Base-by-base conservation (phyloP, 768 basidiomycete species). In the Lepiota brunneoincarnata region DNA sequence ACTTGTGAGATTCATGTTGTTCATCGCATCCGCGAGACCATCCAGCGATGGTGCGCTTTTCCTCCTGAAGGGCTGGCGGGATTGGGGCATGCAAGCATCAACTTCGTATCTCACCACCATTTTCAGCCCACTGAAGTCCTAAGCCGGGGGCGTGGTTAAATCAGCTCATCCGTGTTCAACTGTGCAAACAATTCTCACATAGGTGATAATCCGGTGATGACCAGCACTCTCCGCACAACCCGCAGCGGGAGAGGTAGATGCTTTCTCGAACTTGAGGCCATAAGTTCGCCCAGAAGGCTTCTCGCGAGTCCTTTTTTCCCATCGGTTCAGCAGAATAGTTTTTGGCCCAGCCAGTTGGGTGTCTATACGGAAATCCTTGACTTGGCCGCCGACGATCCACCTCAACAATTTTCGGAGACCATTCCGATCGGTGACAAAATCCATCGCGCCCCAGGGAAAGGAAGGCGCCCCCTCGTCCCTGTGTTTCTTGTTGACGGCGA, bases 351-450 rank as follows among this genome's bases (percentile, higher is more conserved):
- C 77, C 15, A 88, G 70, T 63, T 91, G 82, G 3, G 83, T 56
- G 52, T 92, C 87, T 57, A 92, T 87, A 17, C 89, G 72, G 61
- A 91, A 92, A 50, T 81, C 77, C 9, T 65, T 68, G 2, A 56
- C 58, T 11, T 68, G 62, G 9, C 67, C 68, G 21, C 67, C 71
- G 15, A 62, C 64, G n/a, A 78, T 72, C 83, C 82, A 87, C 21
- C 82, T 73, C 18, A 83, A 61, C 37, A 90, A 68, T 64, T 86
- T 87, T 21, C 87, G 76, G 15, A 89, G 68, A 21, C 72, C 74
- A 60, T 88, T 89, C 24, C 89, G 76, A 61, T 89, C 87, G 0
- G 85, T 82, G 56, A 89, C 69, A 47, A 77, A 66, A 46, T 78
- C 75, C 39, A 81, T 69, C 3, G 65, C 61, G 4, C 71, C 36